Base-by-base conservation (phyloP, 2,329 filamentous ascomycete genomes). In the Colletotrichum zoysiae region DNA sequence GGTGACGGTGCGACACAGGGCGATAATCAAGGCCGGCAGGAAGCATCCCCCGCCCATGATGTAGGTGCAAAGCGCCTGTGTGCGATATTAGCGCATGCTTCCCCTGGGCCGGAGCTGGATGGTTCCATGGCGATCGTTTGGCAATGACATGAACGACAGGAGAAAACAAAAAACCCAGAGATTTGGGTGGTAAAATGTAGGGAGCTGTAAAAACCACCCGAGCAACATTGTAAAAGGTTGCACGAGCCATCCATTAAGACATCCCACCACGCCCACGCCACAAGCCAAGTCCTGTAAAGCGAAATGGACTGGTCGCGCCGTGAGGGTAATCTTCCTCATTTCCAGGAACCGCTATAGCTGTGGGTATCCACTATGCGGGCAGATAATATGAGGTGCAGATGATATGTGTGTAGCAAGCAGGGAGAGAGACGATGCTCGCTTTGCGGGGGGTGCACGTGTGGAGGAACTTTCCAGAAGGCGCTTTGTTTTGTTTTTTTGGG, bases 321-420 rank as follows among this genome's bases (percentile, higher is more conserved):
- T 86, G 89, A 88, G 91, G 91, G 90, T 89, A 85, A 89, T 94
- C 91, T 94, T 87, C 92, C 92, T 94, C 92, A 86, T 83, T 90
- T 93, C 85, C 91, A 94, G 92, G 92, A 94, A 94, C 91, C 92
- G 91, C 86, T 87, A 91, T 91, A 93, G 91, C 86, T 89, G 91
- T 88, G 83, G 87, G 83, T 82, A 74, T 78, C 79, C 86, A 86
- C 91, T 93, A 91, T 89, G 88, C 92, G 92, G 91, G 92, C 92
- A 94, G 92, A 93, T 93, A 63, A 90, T 86, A 85, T 85, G 87
- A 88, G 87, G 84, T 81, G 77, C 68, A 73, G 35, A 67, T 30
- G 35, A 62, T 70, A 60, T 38, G 35, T 20, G 63, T 60, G 51
- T 55, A 55, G 50, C 53, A 65, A 50, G 33, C 20, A 56, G 30